Evolutionary conservation across 352 stramenopile genomes (phyloP).

Genomic region (Hyaloperonospora arabidopsidis): DNA sequence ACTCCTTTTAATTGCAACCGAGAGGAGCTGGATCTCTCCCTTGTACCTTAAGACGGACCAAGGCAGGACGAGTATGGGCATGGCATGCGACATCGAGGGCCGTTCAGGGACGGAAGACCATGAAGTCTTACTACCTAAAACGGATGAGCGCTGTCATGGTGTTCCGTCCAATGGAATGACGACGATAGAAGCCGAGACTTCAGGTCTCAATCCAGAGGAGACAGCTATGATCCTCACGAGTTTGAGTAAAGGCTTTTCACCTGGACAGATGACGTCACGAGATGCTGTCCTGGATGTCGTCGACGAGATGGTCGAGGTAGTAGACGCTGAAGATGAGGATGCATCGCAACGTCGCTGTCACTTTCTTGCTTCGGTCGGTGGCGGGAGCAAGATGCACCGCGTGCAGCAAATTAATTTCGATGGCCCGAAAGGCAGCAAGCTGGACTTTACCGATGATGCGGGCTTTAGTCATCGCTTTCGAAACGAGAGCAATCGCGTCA

Average conservation of each 20-base stretch:
- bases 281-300: slow-evolving; percentile 34
- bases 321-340: slow-evolving; percentile 32
- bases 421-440: slow-evolving; percentile 55
- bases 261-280: neutral
- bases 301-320: slow-evolving; percentile 46
- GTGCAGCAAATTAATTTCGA: slow-evolving; percentile 74
- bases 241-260: slow-evolving; percentile 57
- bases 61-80: slow-evolving; percentile 39
- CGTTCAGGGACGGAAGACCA: slow-evolving; percentile 22
- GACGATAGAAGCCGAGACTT: slow-evolving; percentile 10
- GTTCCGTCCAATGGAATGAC: neutral
- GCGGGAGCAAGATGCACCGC: slow-evolving; percentile 34
- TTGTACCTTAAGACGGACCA: slow-evolving; percentile 26
- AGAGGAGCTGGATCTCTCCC: slow-evolving; percentile 7
- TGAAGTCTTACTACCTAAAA: slow-evolving; percentile 13
- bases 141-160: slow-evolving; percentile 7
- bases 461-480: slow-evolving; percentile 70
- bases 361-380: slow-evolving; percentile 1
- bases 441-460: slow-evolving; percentile 67
- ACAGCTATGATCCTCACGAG: slow-evolving; percentile 83
- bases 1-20: neutral
- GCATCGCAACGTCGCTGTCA: slow-evolving; percentile 15
- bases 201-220: slow-evolving; percentile 59
- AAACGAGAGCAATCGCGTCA: slow-evolving; percentile 83
- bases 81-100: slow-evolving; percentile 57